These are phyloP conservation scores for Lactarius indigo DNA, from an alignment of 768 basidiomycete species.

Conservation along the genomic window DNA sequence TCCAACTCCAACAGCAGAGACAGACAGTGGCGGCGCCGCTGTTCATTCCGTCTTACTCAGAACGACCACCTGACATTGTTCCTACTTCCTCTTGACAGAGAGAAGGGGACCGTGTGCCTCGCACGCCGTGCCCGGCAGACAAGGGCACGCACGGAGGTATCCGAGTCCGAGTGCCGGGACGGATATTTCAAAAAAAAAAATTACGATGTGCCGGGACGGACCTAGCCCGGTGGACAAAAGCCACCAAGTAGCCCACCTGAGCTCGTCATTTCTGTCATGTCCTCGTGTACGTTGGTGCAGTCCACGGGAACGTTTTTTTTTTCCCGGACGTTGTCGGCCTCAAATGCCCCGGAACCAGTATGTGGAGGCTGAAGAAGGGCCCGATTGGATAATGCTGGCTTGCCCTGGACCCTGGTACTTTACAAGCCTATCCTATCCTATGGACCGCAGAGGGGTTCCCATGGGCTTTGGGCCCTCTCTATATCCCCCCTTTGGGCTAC, in stretches of 20 bases:
- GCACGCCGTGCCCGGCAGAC: not conserved
- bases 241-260: constrained; percentile 8
- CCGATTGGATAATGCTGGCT: not conserved
- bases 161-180: not conserved
- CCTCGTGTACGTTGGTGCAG: not conserved
- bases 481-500: not conserved
- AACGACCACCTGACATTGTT: not conserved
- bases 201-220: not conserved
- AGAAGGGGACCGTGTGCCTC: not conserved
- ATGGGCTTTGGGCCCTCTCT: not conserved
- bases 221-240: not conserved
- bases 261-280: not conserved
- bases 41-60: not conserved
- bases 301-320: not conserved
- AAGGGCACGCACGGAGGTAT: not conserved
- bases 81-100: not conserved
- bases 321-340: not conserved
- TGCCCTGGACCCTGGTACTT: not conserved
- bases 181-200: no score
- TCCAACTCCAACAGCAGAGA: not conserved
- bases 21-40: not conserved
- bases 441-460: not conserved
- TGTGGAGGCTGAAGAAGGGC: not conserved
- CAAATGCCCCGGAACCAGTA: not conserved
- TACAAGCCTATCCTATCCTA: not conserved